Evolutionary conservation across 2,329 filamentous ascomycete species (phyloP), one percentile per base, ranked within the genome.

Genomic region (Thielaviopsis cerberus): DNA sequence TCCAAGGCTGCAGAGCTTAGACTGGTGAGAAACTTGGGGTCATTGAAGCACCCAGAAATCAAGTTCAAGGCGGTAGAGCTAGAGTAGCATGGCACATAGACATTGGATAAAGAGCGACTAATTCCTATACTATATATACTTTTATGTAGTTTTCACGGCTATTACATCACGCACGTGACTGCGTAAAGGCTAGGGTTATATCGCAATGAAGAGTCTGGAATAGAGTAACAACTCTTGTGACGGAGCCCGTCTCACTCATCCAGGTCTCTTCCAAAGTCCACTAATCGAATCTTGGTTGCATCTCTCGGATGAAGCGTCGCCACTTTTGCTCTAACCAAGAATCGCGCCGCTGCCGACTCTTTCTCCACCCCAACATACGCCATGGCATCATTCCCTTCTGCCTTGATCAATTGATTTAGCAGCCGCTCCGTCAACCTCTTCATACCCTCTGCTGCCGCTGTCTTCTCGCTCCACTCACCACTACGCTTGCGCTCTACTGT

Each of bases 1-100:
- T 92, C 85, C 59, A 88, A 89, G 70, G 89, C 89, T n/a, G 84
- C 88, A 7, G 92, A 98, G 73, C 78, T 98, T 63, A 81, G 83
- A 67, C 76, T 97, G 48, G 84, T 94, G 56, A 77, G 88, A 64
- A 88, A 91, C 67, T 71, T 86, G 60, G 75, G 74, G 57, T 81
- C 82, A 62, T 68, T 96, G 67, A 73, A 81, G 57, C 70, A 80
- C 61, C 90, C 90, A 11, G 70, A 76, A 51, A 70, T 83, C 10
- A 74, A 79, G 63, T 83, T 89, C 70, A 72, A 73, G 62, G 82
- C 83, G 5, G 72, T 72, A 67, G 72, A 63, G 20, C 15, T 13
- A 41, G 30, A 51, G 17, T 23, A 56, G 53, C 22, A 50, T 51
- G 7, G 8, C 6, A 25, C 13, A 54, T 30, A 45, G 23, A 34